These are phyloP conservation scores for Crithidia expoeki DNA, from an alignment of 208 protist species.

Conservation along the genomic window DNA sequence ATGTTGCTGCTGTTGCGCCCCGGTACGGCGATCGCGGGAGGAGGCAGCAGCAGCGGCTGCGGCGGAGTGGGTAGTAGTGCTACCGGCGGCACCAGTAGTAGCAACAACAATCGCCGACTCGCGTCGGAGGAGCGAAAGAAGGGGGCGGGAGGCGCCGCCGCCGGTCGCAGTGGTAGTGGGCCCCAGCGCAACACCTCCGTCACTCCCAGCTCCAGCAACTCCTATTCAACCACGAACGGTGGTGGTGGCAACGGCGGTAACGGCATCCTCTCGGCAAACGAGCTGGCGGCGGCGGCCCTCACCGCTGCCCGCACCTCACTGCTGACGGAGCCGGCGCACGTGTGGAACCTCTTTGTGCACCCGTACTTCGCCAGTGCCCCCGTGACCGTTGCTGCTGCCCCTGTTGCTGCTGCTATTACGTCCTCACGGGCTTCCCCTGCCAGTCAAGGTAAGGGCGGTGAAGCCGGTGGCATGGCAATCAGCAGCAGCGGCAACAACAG, in stretches of 20 bases:
- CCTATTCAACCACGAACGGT: not conserved
- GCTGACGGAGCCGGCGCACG: conserved; percentile 13
- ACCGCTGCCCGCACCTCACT: conserved; percentile 19
- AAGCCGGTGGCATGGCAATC: not conserved
- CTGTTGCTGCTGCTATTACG: not conserved
- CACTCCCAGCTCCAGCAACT: not conserved
- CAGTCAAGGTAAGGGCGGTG: not conserved
- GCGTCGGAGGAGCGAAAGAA: conserved; percentile 11
- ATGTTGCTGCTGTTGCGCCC: conserved; percentile 21
- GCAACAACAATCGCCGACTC: not conserved
- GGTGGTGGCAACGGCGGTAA: conserved; percentile 7
- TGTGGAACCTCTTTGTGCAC: conserved; percentile 21
- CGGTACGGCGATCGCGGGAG: not conserved
- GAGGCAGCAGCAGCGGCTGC: not conserved
- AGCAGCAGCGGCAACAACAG: conserved; percentile 1
- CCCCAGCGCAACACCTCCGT: not conserved
- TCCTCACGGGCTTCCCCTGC: not conserved
- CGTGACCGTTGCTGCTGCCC: not conserved
- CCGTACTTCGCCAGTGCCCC: not conserved
- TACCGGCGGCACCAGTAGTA: not conserved
- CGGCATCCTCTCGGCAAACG: not conserved
- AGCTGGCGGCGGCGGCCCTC: conserved; percentile 15
- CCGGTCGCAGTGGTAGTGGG: not conserved
- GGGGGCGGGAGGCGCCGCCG: not conserved
- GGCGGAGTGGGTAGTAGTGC: not conserved